These are phyloP conservation scores for Apiosordaria backusii DNA, from an alignment of 495 filamentous ascomycete genomes.

Conservation along the genomic window DNA sequence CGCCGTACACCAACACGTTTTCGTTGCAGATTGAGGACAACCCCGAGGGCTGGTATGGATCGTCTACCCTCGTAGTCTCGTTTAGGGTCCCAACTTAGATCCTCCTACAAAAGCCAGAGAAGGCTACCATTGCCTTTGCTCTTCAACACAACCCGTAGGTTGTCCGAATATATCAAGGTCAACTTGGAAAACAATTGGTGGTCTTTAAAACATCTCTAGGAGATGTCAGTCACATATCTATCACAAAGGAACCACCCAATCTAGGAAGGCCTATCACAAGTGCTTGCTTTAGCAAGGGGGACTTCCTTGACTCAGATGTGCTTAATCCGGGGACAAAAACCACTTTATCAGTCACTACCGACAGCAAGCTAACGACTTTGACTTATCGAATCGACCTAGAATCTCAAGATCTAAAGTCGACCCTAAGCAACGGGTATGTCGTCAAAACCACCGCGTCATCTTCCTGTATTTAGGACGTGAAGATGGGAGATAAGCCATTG, in stretches of 20 bases:
- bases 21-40: constrained; percentile 29
- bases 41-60: constrained; percentile 30
- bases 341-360: not conserved
- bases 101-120: constrained; percentile 27
- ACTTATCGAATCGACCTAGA: constrained; percentile 18
- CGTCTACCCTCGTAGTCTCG: constrained; percentile 33
- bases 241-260: constrained; percentile 27
- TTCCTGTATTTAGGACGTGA: not conserved
- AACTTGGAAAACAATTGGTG: constrained; percentile 19
- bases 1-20: constrained; percentile 27
- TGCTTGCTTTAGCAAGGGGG: not conserved
- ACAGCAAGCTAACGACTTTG: constrained; percentile 5
- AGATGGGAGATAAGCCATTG: not conserved
- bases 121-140: constrained; percentile 22
- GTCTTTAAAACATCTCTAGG: constrained; percentile 27
- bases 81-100: constrained; percentile 34
- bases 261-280: not conserved
- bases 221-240: constrained; percentile 30
- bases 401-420: not conserved
- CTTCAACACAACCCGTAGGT: constrained; percentile 12
- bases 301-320: not conserved
- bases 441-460: not conserved
- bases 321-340: not conserved
- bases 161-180: not conserved
- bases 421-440: not conserved